A percentile compares a stretch with the other conserved stretches of the same genome.
phyloP scores from a whole-genome alignment of 495 filamentous ascomycete genomes.

The Extremus antarcticus region DNA sequence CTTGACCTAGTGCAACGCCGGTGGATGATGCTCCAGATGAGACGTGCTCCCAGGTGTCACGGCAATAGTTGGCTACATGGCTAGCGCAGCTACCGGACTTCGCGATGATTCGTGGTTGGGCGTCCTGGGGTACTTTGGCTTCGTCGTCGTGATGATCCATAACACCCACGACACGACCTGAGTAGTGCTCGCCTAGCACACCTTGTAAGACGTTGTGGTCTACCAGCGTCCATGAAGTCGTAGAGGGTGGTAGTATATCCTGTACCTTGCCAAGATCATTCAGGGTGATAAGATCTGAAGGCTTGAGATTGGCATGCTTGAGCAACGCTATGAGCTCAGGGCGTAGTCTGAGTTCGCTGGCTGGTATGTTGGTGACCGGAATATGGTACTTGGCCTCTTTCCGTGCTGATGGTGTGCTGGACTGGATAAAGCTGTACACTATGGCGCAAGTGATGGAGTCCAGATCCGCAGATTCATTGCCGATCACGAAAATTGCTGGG shows the following conservation, averaged over 20 bases:
- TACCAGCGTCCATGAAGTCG: conserved; percentile 55
- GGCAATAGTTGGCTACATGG: conserved; percentile 56
- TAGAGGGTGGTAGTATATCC: conserved; percentile 25
- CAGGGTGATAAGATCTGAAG: conserved; percentile 34
- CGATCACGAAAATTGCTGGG: conserved; percentile 51
- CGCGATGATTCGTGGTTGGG: conserved; percentile 52
- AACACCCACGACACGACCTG: conserved; percentile 50
- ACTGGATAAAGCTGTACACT: conserved; percentile 74
- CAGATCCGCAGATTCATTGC: conserved; percentile 77
- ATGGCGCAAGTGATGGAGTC: conserved; percentile 83
- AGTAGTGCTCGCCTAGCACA: conserved; percentile 33
- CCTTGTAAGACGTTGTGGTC: conserved; percentile 80
- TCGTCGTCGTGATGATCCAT: conserved; percentile 94
- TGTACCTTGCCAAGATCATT: conserved; percentile 24
- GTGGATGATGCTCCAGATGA: conserved; percentile 21
- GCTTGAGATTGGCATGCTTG: conserved; percentile 29
- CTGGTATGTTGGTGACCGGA: conserved; percentile 60
- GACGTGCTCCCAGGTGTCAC: conserved; percentile 43
- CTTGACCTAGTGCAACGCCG: conserved; percentile 28
- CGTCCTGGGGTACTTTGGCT: conserved; percentile 39
- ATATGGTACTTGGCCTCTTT: conserved; percentile 50
- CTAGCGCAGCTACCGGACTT: conserved; percentile 68
- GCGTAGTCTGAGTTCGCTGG: conserved; percentile 57
- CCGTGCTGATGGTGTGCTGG: conserved; percentile 35
- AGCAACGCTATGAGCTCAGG: conserved; percentile 59